phyloP scores from a whole-genome alignment of 768 basidiomycete genomes.

The Lactifluus volemus region DNA sequence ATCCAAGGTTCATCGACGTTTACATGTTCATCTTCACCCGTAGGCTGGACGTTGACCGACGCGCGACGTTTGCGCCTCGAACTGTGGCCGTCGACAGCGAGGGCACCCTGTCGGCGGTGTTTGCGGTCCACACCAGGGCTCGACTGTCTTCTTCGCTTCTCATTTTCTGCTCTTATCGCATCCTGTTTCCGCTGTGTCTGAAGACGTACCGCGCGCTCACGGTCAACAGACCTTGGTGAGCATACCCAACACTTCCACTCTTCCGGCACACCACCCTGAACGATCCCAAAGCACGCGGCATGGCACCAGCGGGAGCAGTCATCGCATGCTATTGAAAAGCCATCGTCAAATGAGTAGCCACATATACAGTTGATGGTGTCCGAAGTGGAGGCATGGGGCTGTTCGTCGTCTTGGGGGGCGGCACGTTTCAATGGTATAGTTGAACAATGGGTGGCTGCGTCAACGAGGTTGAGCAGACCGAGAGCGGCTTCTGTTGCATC shows the following conservation, averaged over 20 bases:
- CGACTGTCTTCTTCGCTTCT: constrained; percentile 26
- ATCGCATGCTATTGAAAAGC: constrained; percentile 82
- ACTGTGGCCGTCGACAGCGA: constrained; percentile 29
- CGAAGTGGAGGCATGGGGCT: constrained; percentile 19
- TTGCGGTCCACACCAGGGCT: constrained; percentile 36
- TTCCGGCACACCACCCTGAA: constrained; percentile 53
- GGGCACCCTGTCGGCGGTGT: constrained; percentile 28
- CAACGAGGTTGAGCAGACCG: constrained; percentile 45
- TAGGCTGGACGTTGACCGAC: constrained; percentile 28
- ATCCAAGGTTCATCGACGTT: constrained; percentile 42
- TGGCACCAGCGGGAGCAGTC: constrained; percentile 78
- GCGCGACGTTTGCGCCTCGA: constrained; percentile 33
- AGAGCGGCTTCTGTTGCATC: constrained; percentile 55
- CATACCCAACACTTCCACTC: constrained; percentile 73
- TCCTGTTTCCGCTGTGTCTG: constrained; percentile 34
- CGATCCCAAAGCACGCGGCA: constrained; percentile 65
- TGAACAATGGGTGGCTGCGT: constrained; percentile 28
- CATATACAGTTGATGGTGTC: constrained; percentile 68
- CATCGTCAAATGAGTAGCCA: constrained; percentile 65
- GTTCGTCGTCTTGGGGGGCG: constrained; percentile 20
- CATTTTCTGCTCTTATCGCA: constrained; percentile 20
- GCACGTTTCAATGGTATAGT: constrained; percentile 36
- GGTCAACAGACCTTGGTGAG: constrained; percentile 40
- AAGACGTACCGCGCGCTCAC: constrained; percentile 38
- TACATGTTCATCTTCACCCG: constrained; percentile 38